These are phyloP conservation scores for Fusarium sp. DNA, from an alignment of 2,329 filamentous ascomycete species.

Conservation along the genomic window DNA sequence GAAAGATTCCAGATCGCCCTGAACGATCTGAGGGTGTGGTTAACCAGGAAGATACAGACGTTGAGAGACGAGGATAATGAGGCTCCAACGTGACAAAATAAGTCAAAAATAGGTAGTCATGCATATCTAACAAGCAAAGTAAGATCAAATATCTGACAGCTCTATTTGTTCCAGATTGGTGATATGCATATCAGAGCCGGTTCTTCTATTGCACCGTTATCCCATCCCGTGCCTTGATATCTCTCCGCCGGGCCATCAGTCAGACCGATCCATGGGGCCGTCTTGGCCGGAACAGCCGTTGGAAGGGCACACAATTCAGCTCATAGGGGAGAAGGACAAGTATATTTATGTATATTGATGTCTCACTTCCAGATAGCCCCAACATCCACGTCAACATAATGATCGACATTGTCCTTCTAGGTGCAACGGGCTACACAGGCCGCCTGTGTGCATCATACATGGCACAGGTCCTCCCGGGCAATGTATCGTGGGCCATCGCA, in stretches of 20 bases:
- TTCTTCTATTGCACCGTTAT: background rate
- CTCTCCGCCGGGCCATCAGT: conserved; percentile 11
- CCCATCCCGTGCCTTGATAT: background rate
- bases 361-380: too few species aligned
- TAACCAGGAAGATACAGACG: conserved; percentile 27
- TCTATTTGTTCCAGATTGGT: background rate
- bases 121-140: background rate
- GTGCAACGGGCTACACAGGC: conserved; percentile 81
- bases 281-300: conserved; percentile 1
- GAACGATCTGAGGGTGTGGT: conserved; percentile 36
- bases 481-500: conserved; percentile 84
- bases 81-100: background rate
- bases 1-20: conserved; percentile 46
- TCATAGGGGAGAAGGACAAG: background rate
- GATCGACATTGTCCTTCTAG: conserved; percentile 56
- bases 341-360: background rate
- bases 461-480: conserved; percentile 71
- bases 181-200: background rate
- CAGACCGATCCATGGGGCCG: conserved; percentile 22
- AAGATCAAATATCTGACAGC: background rate
- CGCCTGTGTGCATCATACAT: conserved; percentile 78
- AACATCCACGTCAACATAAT: background rate
- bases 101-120: background rate
- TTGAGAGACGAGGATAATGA: conserved; percentile 21
- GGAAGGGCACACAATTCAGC: background rate